Evolutionary conservation across 495 filamentous ascomycete species (phyloP).

Genomic region (Trichoderma erinaceum): DNA sequence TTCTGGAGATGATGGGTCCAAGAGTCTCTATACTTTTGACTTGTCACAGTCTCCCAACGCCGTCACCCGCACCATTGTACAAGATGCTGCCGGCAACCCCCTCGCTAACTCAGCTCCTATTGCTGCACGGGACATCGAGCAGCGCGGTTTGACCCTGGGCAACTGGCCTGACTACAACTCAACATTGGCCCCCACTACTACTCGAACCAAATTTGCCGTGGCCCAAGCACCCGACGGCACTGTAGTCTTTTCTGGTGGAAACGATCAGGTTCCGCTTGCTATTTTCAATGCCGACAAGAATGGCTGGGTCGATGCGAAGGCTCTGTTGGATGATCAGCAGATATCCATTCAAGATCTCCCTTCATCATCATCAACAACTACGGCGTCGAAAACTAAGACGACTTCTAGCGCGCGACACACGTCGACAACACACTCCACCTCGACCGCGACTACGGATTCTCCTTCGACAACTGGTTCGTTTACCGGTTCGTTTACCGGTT

Average conservation of each 20-base stretch:
- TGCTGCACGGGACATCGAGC: slow-evolving; percentile 21
- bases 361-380: slow-evolving; percentile 36
- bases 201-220: slow-evolving; percentile 41
- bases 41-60: slow-evolving; percentile 69
- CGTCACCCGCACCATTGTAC: slow-evolving; percentile 59
- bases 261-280: slow-evolving; percentile 54
- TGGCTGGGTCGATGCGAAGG: slow-evolving; percentile 70
- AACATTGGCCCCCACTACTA: slow-evolving; percentile 58
- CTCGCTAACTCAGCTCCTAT: slow-evolving; percentile 36
- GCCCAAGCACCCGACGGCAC: slow-evolving; percentile 49
- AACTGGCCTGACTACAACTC: slow-evolving; percentile 76
- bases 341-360: slow-evolving; percentile 29
- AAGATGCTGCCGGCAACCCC: slow-evolving; percentile 39
- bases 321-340: slow-evolving; percentile 50
- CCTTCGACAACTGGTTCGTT: slow-evolving; percentile 32
- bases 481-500: slow-evolving; percentile 29
- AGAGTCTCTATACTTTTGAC: slow-evolving; percentile 76
- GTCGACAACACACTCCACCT: slow-evolving; percentile 35
- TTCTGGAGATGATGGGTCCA: slow-evolving; percentile 67
- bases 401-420: slow-evolving; percentile 26
- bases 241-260: slow-evolving; percentile 74
- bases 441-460: slow-evolving; percentile 31
- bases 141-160: slow-evolving; percentile 39
- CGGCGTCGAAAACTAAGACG: background rate
- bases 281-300: slow-evolving; percentile 80